phyloP scores from a whole-genome alignment of 371 early-diverging fungal genomes.

The Chytridiales sp. region DNA sequence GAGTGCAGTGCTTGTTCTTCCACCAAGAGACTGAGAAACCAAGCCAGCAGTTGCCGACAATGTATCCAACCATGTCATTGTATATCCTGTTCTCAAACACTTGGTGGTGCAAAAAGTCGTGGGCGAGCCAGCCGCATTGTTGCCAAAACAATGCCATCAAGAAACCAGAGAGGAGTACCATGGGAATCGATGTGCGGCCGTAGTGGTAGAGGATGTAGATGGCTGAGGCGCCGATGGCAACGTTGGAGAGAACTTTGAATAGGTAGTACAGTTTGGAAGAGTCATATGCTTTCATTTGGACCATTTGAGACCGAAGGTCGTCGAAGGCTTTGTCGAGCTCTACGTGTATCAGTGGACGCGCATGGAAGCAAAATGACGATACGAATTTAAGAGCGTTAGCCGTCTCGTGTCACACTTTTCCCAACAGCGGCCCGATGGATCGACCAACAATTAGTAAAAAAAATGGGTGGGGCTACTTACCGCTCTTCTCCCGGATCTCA shows the following conservation, averaged over 20 bases:
- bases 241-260: conserved; percentile 60
- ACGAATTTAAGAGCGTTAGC: too few relatives aligned
- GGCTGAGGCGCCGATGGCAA: conserved; percentile 55
- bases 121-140: conserved; percentile 86
- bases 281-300: conserved; percentile 64
- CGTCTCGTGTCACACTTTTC: too few relatives aligned
- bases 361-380: conserved; percentile 29
- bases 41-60: conserved; percentile 77
- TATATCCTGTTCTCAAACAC: conserved; percentile 67
- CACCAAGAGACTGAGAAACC: conserved; percentile 61
- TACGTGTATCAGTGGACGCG: conserved; percentile 7
- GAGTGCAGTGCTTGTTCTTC: conserved; percentile 91
- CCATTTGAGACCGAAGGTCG: conserved; percentile 59
- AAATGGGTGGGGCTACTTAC: neutral
- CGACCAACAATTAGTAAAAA: neutral
- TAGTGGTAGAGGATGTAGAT: conserved; percentile 54
- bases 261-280: conserved; percentile 69
- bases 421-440: too few relatives aligned
- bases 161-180: conserved; percentile 58
- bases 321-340: conserved; percentile 63
- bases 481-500: conserved; percentile 42
- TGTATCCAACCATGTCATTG: conserved; percentile 67
- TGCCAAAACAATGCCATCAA: conserved; percentile 80
- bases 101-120: conserved; percentile 85
- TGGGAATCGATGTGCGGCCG: conserved; percentile 41